These are phyloP conservation scores for Xylaria grammica DNA, from an alignment of 495 filamentous ascomycete species.

Conservation along the genomic window DNA sequence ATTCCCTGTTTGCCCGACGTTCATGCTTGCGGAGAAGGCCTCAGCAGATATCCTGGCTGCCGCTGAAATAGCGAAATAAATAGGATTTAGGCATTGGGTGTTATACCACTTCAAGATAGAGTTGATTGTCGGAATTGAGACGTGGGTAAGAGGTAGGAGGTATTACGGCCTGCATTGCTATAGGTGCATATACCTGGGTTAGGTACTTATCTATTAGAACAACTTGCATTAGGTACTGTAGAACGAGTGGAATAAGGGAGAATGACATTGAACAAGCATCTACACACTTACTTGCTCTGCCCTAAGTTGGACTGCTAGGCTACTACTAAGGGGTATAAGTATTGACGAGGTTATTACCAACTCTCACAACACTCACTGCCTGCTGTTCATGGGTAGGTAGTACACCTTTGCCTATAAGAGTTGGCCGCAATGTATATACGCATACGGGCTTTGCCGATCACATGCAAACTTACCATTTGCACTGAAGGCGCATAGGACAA, in stretches of 20 bases:
- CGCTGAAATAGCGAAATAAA: slow-evolving; percentile 36
- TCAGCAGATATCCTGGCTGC: slow-evolving; percentile 64
- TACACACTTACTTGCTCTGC: no score
- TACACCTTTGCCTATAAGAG: background rate
- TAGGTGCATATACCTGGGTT: no score
- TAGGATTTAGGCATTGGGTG: background rate
- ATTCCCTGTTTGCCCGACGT: slow-evolving; percentile 65
- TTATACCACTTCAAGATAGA: no score
- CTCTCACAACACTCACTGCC: slow-evolving; percentile 11
- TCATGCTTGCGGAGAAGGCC: slow-evolving; percentile 69
- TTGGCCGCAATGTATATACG: slow-evolving; percentile 4
- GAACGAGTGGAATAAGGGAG: background rate
- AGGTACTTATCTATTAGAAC: no score
- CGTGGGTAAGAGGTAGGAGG: no score
- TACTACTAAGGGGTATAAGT: background rate
- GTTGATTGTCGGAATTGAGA: no score
- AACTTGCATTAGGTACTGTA: no score
- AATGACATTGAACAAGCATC: background rate
- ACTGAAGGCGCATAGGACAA: no score
- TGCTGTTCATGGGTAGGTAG: no score
- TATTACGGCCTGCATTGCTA: no score
- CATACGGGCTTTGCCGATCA: no score
- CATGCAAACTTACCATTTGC: no score
- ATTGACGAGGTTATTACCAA: background rate
- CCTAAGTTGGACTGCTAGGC: background rate